A percentile compares a stretch with the other conserved stretches of the same genome.
These are phyloP conservation scores for Aspergillus sp. DNA, from an alignment of 2,329 filamentous ascomycete species.

Conservation along the genomic window DNA sequence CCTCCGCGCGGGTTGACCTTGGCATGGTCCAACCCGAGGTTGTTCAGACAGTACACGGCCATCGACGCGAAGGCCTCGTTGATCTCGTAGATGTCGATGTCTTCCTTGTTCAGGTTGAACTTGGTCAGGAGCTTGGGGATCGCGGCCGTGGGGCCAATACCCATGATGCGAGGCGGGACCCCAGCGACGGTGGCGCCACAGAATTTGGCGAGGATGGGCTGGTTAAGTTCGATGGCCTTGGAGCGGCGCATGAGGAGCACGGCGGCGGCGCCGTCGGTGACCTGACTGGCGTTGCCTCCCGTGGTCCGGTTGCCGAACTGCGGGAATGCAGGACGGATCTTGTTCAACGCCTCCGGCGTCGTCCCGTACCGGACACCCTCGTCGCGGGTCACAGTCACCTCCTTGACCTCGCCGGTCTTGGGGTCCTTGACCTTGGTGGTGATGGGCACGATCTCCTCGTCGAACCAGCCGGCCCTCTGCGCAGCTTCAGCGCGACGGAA, in stretches of 20 bases:
- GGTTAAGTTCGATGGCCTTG: conserved; percentile 73
- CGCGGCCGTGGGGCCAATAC: conserved; percentile 57
- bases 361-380: conserved; percentile 89
- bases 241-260: conserved; percentile 91
- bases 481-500: conserved; percentile 81
- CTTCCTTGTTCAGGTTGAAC: conserved; percentile 67
- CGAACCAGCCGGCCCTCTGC: conserved; percentile 84
- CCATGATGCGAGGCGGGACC: conserved; percentile 90
- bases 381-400: conserved; percentile 72
- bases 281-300: conserved; percentile 87
- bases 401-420: conserved; percentile 67
- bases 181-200: conserved; percentile 86
- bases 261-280: conserved; percentile 88
- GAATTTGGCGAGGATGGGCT: conserved; percentile 91
- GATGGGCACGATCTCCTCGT: conserved; percentile 90
- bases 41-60: conserved; percentile 85
- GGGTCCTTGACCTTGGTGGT: conserved; percentile 72
- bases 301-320: conserved; percentile 80
- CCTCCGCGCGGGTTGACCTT: conserved; percentile 91
- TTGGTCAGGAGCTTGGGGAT: conserved; percentile 75
- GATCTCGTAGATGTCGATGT: conserved; percentile 84
- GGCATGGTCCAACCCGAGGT: conserved; percentile 53
- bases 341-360: conserved; percentile 69
- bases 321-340: conserved; percentile 85
- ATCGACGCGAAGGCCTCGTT: conserved; percentile 98